Percentiles rank a stretch among this genome's conserved stretches.
phyloP scores from a whole-genome alignment of 371 early-diverging fungal species.

The Apophysomyces elegans region DNA sequence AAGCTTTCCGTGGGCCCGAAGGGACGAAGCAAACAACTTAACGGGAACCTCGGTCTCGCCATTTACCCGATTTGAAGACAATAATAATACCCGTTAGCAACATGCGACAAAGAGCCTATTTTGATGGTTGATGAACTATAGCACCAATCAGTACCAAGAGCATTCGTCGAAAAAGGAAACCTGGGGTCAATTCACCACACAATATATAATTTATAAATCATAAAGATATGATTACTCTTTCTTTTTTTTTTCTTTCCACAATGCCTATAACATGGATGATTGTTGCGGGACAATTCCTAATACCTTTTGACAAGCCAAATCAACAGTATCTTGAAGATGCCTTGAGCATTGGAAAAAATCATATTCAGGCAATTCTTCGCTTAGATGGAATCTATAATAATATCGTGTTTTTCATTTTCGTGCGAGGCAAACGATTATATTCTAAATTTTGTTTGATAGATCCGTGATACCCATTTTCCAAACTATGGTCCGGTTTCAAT shows the following conservation, averaged over 20 bases:
- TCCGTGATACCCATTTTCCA: no score
- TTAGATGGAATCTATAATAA: no score
- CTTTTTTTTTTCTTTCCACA: neutral
- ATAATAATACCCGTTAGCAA: neutral
- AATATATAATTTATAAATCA: conserved; percentile 3
- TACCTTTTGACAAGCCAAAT: no score
- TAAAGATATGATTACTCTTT: neutral
- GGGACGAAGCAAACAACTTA: neutral
- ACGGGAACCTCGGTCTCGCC: conserved; percentile 20
- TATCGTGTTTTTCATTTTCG: no score
- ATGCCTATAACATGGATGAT: conserved; percentile 19
- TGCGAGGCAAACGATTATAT: no score
- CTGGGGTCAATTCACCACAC: conserved; percentile 11
- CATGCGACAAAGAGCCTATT: conserved; percentile 13
- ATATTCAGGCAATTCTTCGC: no score
- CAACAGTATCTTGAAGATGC: no score
- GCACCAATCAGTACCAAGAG: no score
- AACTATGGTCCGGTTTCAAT: no score
- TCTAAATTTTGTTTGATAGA: no score
- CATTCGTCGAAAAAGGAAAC: no score
- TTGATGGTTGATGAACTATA: conserved; percentile 13
- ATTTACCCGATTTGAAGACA: conserved; percentile 30
- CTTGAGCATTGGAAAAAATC: no score
- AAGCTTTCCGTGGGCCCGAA: conserved; percentile 12
- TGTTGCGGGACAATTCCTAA: neutral